These are phyloP conservation scores for Rosa hybrid DNA, from an alignment of 331 rosid species.

Conservation along the genomic window DNA sequence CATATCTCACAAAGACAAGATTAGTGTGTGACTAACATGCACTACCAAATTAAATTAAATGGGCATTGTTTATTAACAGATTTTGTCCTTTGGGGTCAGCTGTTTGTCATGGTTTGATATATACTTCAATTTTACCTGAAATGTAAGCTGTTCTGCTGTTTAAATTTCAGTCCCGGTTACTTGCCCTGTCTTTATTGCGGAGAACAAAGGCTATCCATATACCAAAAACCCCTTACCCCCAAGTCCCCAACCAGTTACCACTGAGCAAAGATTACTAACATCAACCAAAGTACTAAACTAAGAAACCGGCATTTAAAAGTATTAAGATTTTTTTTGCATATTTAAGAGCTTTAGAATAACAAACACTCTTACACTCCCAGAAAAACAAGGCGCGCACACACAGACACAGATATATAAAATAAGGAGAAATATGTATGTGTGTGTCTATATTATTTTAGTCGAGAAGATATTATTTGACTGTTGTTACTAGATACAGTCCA, in stretches of 20 bases:
- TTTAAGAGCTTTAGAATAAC: neutral
- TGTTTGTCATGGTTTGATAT: neutral
- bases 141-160: neutral
- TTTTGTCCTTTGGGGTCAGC: neutral
- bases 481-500: neutral
- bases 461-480: neutral
- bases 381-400: neutral
- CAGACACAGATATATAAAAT: too few species aligned
- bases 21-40: neutral
- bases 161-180: neutral
- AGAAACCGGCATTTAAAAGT: neutral
- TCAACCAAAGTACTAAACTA: neutral
- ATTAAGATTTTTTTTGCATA: neutral
- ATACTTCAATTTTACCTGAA: neutral
- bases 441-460: too few species aligned
- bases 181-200: neutral
- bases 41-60: constrained; percentile 3
- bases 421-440: too few species aligned
- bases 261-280: neutral
- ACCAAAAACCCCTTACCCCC: neutral
- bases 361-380: neutral
- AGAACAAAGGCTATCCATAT: neutral
- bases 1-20: neutral
- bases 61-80: neutral
- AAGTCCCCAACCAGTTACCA: neutral